These are phyloP conservation scores for Pholiota conissans DNA, from an alignment of 768 basidiomycete genomes.

Conservation along the genomic window DNA sequence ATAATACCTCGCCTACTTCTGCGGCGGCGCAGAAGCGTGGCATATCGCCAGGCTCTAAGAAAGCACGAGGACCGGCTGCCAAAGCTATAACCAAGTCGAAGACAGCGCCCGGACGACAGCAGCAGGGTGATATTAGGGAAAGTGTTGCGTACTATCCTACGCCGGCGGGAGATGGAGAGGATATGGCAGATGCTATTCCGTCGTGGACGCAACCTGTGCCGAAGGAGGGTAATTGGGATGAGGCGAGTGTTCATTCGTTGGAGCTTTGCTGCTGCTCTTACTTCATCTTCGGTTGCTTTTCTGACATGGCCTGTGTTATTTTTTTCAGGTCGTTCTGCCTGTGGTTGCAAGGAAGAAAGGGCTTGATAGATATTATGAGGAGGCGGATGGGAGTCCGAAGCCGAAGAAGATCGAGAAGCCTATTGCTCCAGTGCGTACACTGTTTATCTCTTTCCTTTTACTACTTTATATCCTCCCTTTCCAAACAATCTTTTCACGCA, in stretches of 20 bases:
- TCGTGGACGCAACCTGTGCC: slow-evolving; percentile 77
- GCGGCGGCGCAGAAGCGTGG: slow-evolving; percentile 28
- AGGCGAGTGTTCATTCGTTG: slow-evolving; percentile 45
- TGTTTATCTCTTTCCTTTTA: slow-evolving; percentile 2
- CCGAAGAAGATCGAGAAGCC: slow-evolving; percentile 41
- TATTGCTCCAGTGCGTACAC: slow-evolving; percentile 57
- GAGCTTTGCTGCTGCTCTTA: slow-evolving; percentile 4
- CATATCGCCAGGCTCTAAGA: slow-evolving; percentile 31
- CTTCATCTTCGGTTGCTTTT: background rate
- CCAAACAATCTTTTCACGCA: slow-evolving; percentile 1
- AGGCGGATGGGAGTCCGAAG: slow-evolving; percentile 69
- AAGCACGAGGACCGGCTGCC: slow-evolving; percentile 28
- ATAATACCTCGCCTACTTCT: slow-evolving; percentile 7
- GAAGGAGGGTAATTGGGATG: slow-evolving; percentile 79
- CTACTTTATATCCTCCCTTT: too few species aligned
- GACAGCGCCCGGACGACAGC: slow-evolving; percentile 36
- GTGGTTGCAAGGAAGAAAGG: slow-evolving; percentile 85
- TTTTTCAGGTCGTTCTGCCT: slow-evolving; percentile 72
- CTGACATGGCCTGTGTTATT: background rate
- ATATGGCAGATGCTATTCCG: slow-evolving; percentile 75
- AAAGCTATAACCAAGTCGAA: slow-evolving; percentile 37
- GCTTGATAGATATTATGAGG: slow-evolving; percentile 67
- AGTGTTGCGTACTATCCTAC: slow-evolving; percentile 73
- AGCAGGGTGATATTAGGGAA: slow-evolving; percentile 46
- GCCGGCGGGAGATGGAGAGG: slow-evolving; percentile 44